Evolutionary conservation across 2,329 filamentous ascomycete species (phyloP).

Genomic region (Dothideomycetidae sp.): DNA sequence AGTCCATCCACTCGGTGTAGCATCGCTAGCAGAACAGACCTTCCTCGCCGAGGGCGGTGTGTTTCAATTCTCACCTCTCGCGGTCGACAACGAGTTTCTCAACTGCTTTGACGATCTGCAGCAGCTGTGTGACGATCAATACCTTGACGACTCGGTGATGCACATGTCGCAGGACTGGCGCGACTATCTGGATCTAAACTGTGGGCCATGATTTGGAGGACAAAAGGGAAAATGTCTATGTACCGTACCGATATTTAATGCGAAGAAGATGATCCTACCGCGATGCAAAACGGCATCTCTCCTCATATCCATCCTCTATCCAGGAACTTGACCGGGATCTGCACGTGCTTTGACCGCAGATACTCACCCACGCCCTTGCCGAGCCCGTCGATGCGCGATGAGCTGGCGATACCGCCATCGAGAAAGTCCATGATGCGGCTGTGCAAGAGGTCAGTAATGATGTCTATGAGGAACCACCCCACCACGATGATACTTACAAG

Average conservation of each 20-base stretch:
- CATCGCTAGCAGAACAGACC: slow-evolving; percentile 5
- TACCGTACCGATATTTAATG: slow-evolving; percentile 4
- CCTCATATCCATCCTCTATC: slow-evolving; percentile 7
- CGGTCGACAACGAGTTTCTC: slow-evolving; percentile 26
- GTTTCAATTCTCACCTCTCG: slow-evolving; percentile 16
- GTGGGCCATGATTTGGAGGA: too few species aligned
- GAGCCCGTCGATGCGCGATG: slow-evolving; percentile 9
- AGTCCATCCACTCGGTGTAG: slow-evolving; percentile 13
- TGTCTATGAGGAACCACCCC: too few species aligned
- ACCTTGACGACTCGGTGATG: slow-evolving; percentile 19
- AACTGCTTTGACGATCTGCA: slow-evolving; percentile 26
- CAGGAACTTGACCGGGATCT: slow-evolving; percentile 9
- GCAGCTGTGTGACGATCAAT: slow-evolving; percentile 15
- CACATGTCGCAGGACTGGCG: slow-evolving; percentile 23
- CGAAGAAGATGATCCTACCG: slow-evolving; percentile 4
- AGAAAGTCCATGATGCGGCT: slow-evolving; percentile 10
- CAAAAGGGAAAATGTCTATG: too few species aligned
- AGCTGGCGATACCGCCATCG: slow-evolving; percentile 9
- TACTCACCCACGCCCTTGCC: slow-evolving; percentile 11
- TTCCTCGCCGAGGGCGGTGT: too few species aligned
- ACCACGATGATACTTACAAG: too few species aligned
- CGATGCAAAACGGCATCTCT: slow-evolving; percentile 1
- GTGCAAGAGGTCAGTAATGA: too few species aligned
- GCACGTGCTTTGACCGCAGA: slow-evolving; percentile 9
- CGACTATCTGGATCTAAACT: too few species aligned